Evolutionary conservation across 2,329 filamentous ascomycete species (phyloP), one percentile per base, ranked within the genome.

Genomic region (Helotiales sp.): DNA sequence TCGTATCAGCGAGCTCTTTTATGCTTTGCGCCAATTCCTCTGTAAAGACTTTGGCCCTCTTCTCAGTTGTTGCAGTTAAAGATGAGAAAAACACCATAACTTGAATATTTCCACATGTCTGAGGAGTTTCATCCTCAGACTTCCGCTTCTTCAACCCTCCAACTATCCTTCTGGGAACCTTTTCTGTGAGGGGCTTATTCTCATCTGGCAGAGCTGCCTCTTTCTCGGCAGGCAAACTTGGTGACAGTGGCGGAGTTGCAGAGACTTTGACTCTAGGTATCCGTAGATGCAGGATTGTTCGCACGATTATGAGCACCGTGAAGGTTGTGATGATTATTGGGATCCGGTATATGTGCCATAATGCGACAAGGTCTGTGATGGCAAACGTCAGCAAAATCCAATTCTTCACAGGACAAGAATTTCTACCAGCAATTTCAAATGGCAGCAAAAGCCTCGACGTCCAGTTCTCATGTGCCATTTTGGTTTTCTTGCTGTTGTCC

Each of bases 31-130:
- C 77, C 27, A 93, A 71, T 1, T 76, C 73, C 57, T 83, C 77
- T n/a, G 79, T 75, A 49, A 95, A 84, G 1, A 80, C 76, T 24
- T 84, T 81, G 1, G 89, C 89, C 58, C 87, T 84, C 67, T 84
- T 87, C 70, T 93, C 87, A 1, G 93, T 97, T 30, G 85, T 90
- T 2, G 88, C 91, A 2, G 91, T 96, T 56, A 98, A 79, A 0
- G 93, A 96, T 2, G 91, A 93, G 76, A 89, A 98, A 77, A 97
- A 98, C 30, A 97, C 75, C 15, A 96, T 74, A 2, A 89, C 82
- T 70, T 93, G 89, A 54, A 92, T 80, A 50, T 79, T 81, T 25
- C 77, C 72, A 4, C 34, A 36, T n/a, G 44, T 22, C 19, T 65
- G 66, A 38, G 13, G 5, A 2, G 76, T 29, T 54, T 73, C 73